Evolutionary conservation across 306 rosid species (phyloP), one percentile per base, ranked within the genome.

Genomic region (Pyrus pyrifolia): DNA sequence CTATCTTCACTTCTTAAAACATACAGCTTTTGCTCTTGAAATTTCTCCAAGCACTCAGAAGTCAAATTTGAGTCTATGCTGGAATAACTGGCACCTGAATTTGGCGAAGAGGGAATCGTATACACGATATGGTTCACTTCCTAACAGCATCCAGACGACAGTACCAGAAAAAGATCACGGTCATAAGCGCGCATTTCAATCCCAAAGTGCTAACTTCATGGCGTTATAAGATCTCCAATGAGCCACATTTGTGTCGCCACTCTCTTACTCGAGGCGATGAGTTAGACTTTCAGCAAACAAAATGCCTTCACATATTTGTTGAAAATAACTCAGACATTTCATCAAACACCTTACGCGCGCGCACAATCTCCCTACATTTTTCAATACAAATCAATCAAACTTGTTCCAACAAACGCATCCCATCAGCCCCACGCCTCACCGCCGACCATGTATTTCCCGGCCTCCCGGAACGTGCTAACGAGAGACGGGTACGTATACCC

Each of bases 381-480:
- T 93, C 96, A 40, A 40, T 93, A 93, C 79, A 93, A 75, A 33
- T 89, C 91, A 40, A 89, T 70, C 90, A 93, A 89, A 77, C 89
- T 82, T 6, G 98, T 91, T 19, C 81, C 78, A 51, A 89, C 90
- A 71, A 72, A 93, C 71, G 85, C 45, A 80, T 91, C 87, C 25
- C 64, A 42, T 83, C 88, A 65, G 85, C 85, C 35, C 96, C 96
- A 71, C 80, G 85, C 80, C 89, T 77, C 81, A 89, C 45, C 12
- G 86, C 87, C n/a, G 85, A 89, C 35, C 94, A 71, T 93, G 98
- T 74, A 91, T 51, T 35, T 72, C 77, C 70, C 82, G 80, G n/a
- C 93, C 96, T 78, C 79, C 46, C 75, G 21, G 35, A 66, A 74
- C 81, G 44, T 84, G 27, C 83, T 93, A 12, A 93, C 80, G 23